These are phyloP conservation scores for Acer negundo DNA, from an alignment of 345 rosid species.

Conservation along the genomic window DNA sequence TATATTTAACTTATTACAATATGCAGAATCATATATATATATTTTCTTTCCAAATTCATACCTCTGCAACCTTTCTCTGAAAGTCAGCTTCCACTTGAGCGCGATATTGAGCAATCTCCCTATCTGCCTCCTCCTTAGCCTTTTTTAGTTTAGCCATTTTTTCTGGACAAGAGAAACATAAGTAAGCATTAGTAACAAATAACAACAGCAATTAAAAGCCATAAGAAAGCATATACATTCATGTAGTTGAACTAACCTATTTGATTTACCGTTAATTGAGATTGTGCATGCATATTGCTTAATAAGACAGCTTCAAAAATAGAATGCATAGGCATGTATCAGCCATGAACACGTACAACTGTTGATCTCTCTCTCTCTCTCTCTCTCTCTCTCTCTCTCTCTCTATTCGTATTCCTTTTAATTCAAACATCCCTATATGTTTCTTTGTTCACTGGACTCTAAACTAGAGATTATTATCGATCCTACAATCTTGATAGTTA, in stretches of 20 bases:
- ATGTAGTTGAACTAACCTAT: not conserved
- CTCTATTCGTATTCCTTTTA: too few species aligned
- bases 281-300: not conserved
- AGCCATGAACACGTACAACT: not conserved
- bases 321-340: not conserved
- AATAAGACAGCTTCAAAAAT: not conserved
- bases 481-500: too few species aligned
- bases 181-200: constrained; percentile 5
- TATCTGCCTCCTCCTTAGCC: constrained; percentile 90
- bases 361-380: not conserved
- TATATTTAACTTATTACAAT: not conserved
- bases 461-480: too few species aligned
- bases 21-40: not conserved
- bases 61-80: constrained; percentile 75
- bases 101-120: constrained; percentile 63
- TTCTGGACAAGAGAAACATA: constrained; percentile 33
- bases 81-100: constrained; percentile 68
- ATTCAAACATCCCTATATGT: too few species aligned
- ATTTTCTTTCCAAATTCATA: constrained; percentile 21
- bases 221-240: not conserved
- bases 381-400: too few species aligned
- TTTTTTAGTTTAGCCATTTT: constrained; percentile 81
- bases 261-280: not conserved
- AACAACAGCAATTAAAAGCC: constrained; percentile 10
- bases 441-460: too few species aligned